Base-by-base conservation (phyloP, 345 rosid species). In the Eucalyptus curtisii region DNA sequence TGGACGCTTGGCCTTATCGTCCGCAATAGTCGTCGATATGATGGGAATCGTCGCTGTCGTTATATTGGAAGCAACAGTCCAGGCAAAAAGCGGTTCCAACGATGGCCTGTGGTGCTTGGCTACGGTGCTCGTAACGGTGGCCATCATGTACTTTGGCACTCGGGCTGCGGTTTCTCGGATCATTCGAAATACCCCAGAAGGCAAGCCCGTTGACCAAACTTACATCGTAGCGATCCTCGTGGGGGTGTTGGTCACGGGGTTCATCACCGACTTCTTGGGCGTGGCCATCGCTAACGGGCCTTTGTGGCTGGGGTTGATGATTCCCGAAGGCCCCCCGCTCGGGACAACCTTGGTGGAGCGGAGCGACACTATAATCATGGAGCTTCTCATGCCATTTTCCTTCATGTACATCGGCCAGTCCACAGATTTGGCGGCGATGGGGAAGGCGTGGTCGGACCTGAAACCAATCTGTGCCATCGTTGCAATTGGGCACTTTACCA, bases 261-360 rank as follows among this genome's bases (percentile, higher is more conserved):
- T 97, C 86, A 20, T 96, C 5, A 92, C 96, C 0, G 99, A 97
- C 49, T 92, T 97, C 95, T 91, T 97, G 9, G 99, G 98, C 40
- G 37, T 96, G 30, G 92, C 94, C 16, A 91, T 95, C 66, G 96
- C 91, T 2, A 93, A 90, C 13, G 98, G 99, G 49, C 94, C 97
- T 8, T 48, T 94, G 27, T 95, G 93, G 95, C 81, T 94, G 8
- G 98, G 99, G 49, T 89, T 95, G 20, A 68, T 93, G 19, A 93
- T 93, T 3, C 99, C 97, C 9, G 96, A 94, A 7, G 97, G 97
- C 10, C 95, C 97, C 2, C 99, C 97, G 1, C 84, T 97, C 31
- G 94, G 97, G 19, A 89, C 96, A 0, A 91, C 96, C 2, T 81
- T 96, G 30, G 93, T 92, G 80, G 93, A 94, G 88, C 91, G 94